phyloP scores from a whole-genome alignment of 306 rosid species.

The Prunus campanulata region DNA sequence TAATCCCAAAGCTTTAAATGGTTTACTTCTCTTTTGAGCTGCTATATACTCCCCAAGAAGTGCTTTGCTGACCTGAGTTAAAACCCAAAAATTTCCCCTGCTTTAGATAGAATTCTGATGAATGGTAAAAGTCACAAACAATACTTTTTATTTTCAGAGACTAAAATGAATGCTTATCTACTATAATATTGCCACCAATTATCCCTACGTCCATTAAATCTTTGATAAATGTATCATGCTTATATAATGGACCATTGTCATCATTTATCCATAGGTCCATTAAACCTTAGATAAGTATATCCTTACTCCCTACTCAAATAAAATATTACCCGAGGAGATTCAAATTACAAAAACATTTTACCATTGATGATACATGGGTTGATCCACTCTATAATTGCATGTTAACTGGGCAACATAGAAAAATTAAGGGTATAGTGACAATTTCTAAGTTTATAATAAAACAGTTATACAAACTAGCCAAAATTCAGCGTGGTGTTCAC shows the following conservation, averaged over 20 bases:
- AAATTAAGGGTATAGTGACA: not conserved
- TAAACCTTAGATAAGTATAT: not conserved
- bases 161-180: not conserved
- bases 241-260: no score
- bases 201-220: not conserved
- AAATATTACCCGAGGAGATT: not conserved
- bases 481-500: not conserved
- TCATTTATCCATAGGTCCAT: not conserved
- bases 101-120: not conserved
- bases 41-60: constrained; percentile 63
- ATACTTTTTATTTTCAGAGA: not conserved
- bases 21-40: constrained; percentile 57
- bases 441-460: not conserved
- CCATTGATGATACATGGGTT: not conserved
- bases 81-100: constrained; percentile 19
- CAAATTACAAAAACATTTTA: not conserved
- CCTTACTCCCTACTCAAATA: not conserved
- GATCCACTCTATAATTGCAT: not conserved
- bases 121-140: not conserved
- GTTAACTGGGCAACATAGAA: not conserved
- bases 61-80: constrained; percentile 85
- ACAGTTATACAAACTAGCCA: not conserved
- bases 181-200: not conserved
- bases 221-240: no score
- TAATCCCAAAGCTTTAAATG: constrained; percentile 73